Evolutionary conservation across 1,139 yeast species (phyloP).

Genomic region (Nakaseomyces nivariensis): DNA sequence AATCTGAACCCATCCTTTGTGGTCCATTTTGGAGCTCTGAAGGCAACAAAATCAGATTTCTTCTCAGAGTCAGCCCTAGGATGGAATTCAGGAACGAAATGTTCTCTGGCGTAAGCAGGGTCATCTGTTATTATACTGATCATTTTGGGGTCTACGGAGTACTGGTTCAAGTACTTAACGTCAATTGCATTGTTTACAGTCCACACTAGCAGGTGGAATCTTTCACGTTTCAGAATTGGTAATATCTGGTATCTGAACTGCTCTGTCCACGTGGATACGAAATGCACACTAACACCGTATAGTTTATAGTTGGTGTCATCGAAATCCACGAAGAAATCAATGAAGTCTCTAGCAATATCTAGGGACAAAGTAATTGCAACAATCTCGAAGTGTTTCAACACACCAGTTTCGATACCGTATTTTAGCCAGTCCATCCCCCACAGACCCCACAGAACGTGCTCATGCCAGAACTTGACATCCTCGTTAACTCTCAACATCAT

Average conservation of each 20-base stretch:
- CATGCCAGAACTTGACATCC: slow-evolving; percentile 57
- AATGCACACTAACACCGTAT: slow-evolving; percentile 37
- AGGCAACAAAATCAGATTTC: slow-evolving; percentile 7
- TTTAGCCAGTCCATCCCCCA: slow-evolving; percentile 67
- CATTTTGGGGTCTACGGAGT: slow-evolving; percentile 36
- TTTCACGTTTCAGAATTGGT: slow-evolving; percentile 33
- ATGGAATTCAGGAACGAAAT: slow-evolving; percentile 5
- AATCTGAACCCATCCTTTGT: slow-evolving; percentile 24
- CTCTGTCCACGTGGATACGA: slow-evolving; percentile 34
- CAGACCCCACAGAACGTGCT: slow-evolving; percentile 62
- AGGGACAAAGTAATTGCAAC: slow-evolving; percentile 44
- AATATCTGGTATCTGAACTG: slow-evolving; percentile 33
- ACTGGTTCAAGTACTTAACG: slow-evolving; percentile 33
- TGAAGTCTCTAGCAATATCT: slow-evolving; percentile 28
- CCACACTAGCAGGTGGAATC: slow-evolving; percentile 64
- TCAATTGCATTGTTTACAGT: slow-evolving; percentile 50
- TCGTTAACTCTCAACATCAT: slow-evolving; percentile 39
- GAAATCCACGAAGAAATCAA: slow-evolving; percentile 27
- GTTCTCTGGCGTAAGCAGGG: slow-evolving; percentile 31
- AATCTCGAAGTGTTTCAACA: slow-evolving; percentile 37
- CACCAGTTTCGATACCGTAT: slow-evolving; percentile 36
- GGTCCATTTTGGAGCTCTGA: slow-evolving; percentile 12
- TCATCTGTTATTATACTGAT: slow-evolving; percentile 52
- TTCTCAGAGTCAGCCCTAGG: slow-evolving; percentile 2
- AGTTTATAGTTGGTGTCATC: slow-evolving; percentile 33